phyloP scores from a whole-genome alignment of 371 early-diverging fungal genomes.

The Mucor lusitanicus region DNA sequence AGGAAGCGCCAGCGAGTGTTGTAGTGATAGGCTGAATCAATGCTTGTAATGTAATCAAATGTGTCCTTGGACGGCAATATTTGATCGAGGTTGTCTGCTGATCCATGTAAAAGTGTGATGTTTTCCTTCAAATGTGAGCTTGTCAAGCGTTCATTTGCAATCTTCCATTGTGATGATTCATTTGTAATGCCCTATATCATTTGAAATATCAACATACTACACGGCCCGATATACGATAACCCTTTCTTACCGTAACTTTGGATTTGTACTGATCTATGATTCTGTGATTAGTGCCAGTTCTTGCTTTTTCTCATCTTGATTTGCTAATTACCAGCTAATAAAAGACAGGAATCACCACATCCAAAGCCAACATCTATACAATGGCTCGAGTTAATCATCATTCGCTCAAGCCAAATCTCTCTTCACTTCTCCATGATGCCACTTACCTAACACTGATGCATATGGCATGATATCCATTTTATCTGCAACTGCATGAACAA shows the following conservation, averaged over 20 bases:
- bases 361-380: conserved; percentile 53
- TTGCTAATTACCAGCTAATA: conserved; percentile 32
- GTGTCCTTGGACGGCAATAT: not conserved
- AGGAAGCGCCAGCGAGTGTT: conserved; percentile 54
- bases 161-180: conserved; percentile 37
- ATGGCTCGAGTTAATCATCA: not conserved
- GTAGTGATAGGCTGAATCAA: conserved; percentile 65
- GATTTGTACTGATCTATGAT: conserved; percentile 24
- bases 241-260: conserved; percentile 34
- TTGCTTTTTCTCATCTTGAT: not conserved
- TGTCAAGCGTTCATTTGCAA: conserved; percentile 23
- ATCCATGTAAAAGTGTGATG: conserved; percentile 28
- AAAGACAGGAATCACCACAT: conserved; percentile 53
- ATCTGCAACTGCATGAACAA: conserved; percentile 25
- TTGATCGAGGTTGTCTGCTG: conserved; percentile 31
- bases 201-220: not conserved
- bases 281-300: not conserved
- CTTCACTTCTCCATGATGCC: not conserved
- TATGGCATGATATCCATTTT: conserved; percentile 11
- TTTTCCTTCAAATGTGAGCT: not conserved
- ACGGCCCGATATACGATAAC: not conserved
- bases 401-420: not conserved
- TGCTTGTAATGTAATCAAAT: conserved; percentile 50
- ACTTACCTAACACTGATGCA: conserved; percentile 34
- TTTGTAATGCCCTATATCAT: conserved; percentile 46